Base-by-base conservation (phyloP, 1,139 yeast genomes). In the Pichia inconspicua region DNA sequence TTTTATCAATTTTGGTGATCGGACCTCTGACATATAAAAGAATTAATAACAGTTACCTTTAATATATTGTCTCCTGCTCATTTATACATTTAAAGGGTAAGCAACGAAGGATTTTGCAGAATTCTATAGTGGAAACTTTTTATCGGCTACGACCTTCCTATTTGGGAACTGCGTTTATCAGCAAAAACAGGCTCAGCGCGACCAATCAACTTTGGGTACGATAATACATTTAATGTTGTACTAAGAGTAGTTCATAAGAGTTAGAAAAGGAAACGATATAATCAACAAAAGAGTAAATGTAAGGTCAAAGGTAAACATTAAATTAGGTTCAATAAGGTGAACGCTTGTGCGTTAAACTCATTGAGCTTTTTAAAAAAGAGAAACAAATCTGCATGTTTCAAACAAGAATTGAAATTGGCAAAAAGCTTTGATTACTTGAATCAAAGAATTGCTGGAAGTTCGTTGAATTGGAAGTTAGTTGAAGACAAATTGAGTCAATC, bases 1-100 rank as follows among this genome's bases (percentile, higher is more conserved):
- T 43, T 57, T 53, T n/a, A 50, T 22, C 14, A 43, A 25, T 25
- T 41, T 48, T 9, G 32, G 15, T 8, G 35, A 40, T 41, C 28
- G 37, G 17, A 14, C 19, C 3, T 30, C 12, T 10, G n/a, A 12
- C 25, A 36, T 19, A 14, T 41, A 6, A 17, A 22, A 37, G 14
- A 10, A 12, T 12, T 30, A 1, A 30, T 4, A 12, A 10, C n/a
- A 5, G n/a, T 30, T 30, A 30, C 12, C 6, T 30, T 14, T 14
- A 30, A 12, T 2, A 5, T 30, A 12, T 11, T 30, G 34, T 30
- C 2, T 5, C 5, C 22, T 12, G 30, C 11, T 27, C 2, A 27
- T 7, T 27, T 27, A 27, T 8, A 27, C 30, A 27, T 9, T 27
- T 27, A 5, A 2, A 27, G 30, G 30, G 30, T 27, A 27, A 11